Percentiles rank a stretch among this genome's conserved stretches.
Conservation (phyloP, 768 basidiomycete genomes). For the Calocera viscosa region DNA sequence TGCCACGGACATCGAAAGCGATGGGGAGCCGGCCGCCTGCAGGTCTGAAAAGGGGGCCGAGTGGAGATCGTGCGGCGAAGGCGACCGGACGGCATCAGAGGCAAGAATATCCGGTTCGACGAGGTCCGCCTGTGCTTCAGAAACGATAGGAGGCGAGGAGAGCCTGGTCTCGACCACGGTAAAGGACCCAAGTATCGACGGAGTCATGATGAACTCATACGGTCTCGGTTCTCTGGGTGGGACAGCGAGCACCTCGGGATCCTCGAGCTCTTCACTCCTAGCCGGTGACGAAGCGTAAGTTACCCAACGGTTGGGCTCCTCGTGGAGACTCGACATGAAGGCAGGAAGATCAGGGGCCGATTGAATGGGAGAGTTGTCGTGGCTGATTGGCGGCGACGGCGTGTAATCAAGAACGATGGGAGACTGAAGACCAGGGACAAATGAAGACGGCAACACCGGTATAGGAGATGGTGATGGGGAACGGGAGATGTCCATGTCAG, state of each 20-base stretch:
- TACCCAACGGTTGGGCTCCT: background rate
- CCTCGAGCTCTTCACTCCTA: background rate
- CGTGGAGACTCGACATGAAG: background rate
- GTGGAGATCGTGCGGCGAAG: background rate
- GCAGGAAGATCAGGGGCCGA: background rate
- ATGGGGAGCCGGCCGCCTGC: background rate
- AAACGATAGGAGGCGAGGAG: background rate
- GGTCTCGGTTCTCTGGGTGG: background rate
- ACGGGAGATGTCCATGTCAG: conserved; percentile 4
- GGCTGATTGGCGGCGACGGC: background rate
- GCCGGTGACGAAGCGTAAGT: too few relatives aligned
- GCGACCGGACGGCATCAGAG: background rate
- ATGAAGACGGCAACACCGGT: background rate
- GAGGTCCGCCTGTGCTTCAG: background rate
- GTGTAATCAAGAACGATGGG: background rate
- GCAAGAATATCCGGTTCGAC: background rate
- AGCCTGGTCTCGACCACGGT: background rate
- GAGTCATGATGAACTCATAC: background rate
- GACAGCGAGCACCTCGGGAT: background rate
- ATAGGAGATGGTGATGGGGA: background rate
- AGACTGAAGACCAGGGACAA: background rate
- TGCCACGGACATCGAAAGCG: background rate
- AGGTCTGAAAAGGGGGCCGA: background rate
- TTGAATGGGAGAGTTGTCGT: background rate
- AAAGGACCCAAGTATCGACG: background rate